Percentiles rank a stretch among this genome's conserved stretches.
phyloP scores from a whole-genome alignment of 2,329 filamentous ascomycete species.

The Penicillium sp. region DNA sequence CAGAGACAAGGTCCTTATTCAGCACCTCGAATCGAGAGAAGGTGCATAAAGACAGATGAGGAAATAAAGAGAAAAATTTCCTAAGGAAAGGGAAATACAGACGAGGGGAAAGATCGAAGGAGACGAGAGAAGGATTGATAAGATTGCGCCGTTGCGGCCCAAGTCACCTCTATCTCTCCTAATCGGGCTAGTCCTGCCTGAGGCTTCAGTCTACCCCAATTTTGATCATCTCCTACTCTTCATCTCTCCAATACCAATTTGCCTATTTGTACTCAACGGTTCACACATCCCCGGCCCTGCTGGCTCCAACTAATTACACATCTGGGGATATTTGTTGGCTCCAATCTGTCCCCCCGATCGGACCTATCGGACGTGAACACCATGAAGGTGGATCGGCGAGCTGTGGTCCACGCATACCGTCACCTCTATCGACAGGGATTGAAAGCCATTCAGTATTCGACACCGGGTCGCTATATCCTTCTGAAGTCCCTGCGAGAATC shows the following conservation, averaged over 20 bases:
- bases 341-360: background rate
- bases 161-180: conserved; percentile 24
- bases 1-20: background rate
- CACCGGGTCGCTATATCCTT: conserved; percentile 54
- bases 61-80: background rate
- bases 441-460: conserved; percentile 55
- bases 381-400: conserved; percentile 21
- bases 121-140: conserved; percentile 9
- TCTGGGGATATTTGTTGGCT: background rate
- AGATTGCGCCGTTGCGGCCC: conserved; percentile 23
- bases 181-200: conserved; percentile 26
- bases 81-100: conserved; percentile 2
- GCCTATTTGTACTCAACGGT: background rate
- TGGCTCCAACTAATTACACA: background rate
- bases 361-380: conserved; percentile 11
- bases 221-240: conserved; percentile 6
- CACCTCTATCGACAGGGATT: conserved; percentile 54
- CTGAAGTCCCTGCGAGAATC: conserved; percentile 43
- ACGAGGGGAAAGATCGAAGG: background rate
- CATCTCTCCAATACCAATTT: conserved; percentile 1
- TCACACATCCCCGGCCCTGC: background rate
- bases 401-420: conserved; percentile 54
- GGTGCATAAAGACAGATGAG: background rate
- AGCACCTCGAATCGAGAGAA: background rate
- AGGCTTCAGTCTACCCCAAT: conserved; percentile 12